Evolutionary conservation across 106 monocot genomes (phyloP), one percentile per base, ranked within the genome.

Genomic region (Allium fistulosum): DNA sequence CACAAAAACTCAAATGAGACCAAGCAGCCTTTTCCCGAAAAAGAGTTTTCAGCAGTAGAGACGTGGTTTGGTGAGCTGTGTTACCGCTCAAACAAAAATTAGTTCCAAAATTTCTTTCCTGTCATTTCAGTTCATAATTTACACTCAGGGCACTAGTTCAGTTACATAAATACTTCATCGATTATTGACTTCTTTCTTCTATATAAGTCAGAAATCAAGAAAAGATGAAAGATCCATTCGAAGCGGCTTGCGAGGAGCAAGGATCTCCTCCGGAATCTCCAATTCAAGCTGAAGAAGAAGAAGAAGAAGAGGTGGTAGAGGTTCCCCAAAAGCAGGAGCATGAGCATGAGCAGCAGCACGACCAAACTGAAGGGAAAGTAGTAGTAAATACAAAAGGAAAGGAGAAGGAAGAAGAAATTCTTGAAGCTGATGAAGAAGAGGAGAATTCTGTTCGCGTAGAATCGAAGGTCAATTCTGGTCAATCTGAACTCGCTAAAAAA

Each of bases 201-300:
- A 37, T 37, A 37, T 4, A 37, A 37, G 37, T 37, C 2, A 37
- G 37, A 5, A 37, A 37, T 37, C 37, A 37, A 37, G 37, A 37
- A 37, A 37, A 37, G 56, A 95, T 91, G 91, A 96, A 91, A 75
- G 91, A 96, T 59, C 95, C 95, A 14, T 95, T 95, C 75, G 95
- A 95, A 74, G 91, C 95, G 15, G 81, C 79, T 26, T 78, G 61
- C 46, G 88, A 93, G 72, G 82, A 95, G 72, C 82, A 87, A 59
- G 91, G 91, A 13, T 84, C 91, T 18, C 91, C 88, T 72, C 91
- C 91, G 66, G 91, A 88, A 59, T 91, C 95, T 7, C 94, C 91
- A 9, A 59, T 18, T 22, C 17, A 15, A 17, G 14, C 17, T 18
- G 59, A 59, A 15, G 59, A 59, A 15, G 59, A 59, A 3, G 59